Evolutionary conservation across 1,139 yeast species (phyloP).

Genomic region (Geotrichum phurueaensis): DNA sequence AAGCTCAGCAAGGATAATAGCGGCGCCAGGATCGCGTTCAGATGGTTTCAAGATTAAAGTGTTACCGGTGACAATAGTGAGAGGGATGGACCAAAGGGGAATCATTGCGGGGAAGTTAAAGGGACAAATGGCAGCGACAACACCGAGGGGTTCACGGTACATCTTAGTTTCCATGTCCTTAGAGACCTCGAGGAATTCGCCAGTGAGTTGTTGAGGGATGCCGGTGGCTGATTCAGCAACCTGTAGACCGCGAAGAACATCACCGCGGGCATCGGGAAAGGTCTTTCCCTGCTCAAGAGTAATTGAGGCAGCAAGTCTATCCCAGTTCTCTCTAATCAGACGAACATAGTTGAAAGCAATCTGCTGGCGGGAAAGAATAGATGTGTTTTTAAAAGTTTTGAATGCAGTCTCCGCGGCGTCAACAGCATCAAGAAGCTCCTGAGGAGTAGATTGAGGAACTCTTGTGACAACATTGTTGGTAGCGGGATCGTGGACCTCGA

Average conservation of each 20-base stretch:
- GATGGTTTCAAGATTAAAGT: constrained; percentile 72
- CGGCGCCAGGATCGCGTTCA: constrained; percentile 74
- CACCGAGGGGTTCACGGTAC: constrained; percentile 60
- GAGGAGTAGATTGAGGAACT: constrained; percentile 68
- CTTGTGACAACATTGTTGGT: constrained; percentile 60
- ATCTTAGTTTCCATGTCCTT: constrained; percentile 75
- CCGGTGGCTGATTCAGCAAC: constrained; percentile 63
- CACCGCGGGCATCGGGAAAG: constrained; percentile 71
- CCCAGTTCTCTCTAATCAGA: constrained; percentile 63
- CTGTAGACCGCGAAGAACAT: constrained; percentile 73
- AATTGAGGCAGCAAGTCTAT: constrained; percentile 62
- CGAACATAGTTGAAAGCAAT: constrained; percentile 68
- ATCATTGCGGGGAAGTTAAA: constrained; percentile 84
- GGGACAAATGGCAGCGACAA: constrained; percentile 67
- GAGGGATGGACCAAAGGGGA: constrained; percentile 77
- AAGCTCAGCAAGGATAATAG: constrained; percentile 68
- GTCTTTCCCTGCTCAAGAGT: constrained; percentile 81
- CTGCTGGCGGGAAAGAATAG: constrained; percentile 67
- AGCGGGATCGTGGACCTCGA: constrained; percentile 71
- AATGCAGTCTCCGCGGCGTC: constrained; percentile 60
- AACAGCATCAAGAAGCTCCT: constrained; percentile 62
- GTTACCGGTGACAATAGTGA: constrained; percentile 71
- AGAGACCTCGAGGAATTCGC: constrained; percentile 62
- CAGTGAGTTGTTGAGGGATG: constrained; percentile 57
- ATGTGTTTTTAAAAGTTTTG: constrained; percentile 51